Percentiles rank a stretch among this genome's conserved stretches.
Evolutionary conservation across 2,329 filamentous ascomycete genomes (phyloP).

Genomic region (Ilyonectria robusta): DNA sequence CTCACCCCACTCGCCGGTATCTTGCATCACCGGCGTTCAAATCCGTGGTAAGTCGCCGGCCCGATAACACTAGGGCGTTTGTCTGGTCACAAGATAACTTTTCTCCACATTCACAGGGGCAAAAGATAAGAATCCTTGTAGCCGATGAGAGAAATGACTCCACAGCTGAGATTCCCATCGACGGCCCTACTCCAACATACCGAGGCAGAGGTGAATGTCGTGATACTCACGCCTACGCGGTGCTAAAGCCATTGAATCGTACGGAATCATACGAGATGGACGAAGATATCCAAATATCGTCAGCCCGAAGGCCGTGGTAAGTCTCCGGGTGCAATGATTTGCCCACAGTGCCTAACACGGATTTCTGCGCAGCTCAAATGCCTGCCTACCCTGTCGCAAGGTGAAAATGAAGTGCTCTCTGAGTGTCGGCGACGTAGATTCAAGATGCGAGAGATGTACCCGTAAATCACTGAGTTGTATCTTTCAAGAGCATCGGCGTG

Average conservation of each 20-base stretch:
- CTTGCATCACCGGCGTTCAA: conserved; percentile 9
- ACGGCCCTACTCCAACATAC: not conserved
- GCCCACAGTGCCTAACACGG: not conserved
- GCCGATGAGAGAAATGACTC: not conserved
- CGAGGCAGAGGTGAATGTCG: not conserved
- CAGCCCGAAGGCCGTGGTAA: not conserved
- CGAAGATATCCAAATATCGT: not conserved
- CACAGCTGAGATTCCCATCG: not conserved
- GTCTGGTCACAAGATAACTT: not conserved
- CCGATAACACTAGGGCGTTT: not conserved
- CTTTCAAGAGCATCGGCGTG: conserved; percentile 56
- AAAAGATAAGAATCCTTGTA: not conserved
- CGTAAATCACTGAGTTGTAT: conserved; percentile 56
- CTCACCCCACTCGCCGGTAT: not conserved
- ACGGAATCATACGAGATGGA: not conserved
- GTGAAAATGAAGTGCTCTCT: conserved; percentile 57
- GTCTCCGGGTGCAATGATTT: not conserved
- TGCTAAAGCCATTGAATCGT: not conserved
- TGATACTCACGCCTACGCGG: not conserved
- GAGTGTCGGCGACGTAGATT: conserved; percentile 28
- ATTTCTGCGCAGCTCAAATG: conserved; percentile 35
- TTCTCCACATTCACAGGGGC: not conserved
- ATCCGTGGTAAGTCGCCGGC: not conserved
- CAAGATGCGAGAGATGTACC: conserved; percentile 54
- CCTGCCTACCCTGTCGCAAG: conserved; percentile 55